Percentiles rank a stretch among this genome's conserved stretches.
Evolutionary conservation across 23 red algal genomes (phyloP).

Genomic region (Gracilaria domingensis): DNA sequence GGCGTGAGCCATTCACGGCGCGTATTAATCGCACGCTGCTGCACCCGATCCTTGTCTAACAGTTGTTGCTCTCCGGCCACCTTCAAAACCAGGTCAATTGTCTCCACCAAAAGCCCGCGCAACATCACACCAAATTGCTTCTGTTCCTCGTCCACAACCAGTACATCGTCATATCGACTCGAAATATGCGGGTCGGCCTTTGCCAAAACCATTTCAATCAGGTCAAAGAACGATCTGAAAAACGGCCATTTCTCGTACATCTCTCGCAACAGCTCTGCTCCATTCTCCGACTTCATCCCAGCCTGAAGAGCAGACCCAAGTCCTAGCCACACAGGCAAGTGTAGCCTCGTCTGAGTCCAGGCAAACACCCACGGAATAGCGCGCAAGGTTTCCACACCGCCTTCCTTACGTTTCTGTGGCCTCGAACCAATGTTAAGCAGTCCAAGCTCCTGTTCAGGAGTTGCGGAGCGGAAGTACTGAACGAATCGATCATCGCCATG

Average conservation of each 20-base stretch:
- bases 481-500: slow-evolving; percentile 91
- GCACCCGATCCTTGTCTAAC: slow-evolving; percentile 94
- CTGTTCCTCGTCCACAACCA: slow-evolving; percentile 81
- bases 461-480: slow-evolving; percentile 94
- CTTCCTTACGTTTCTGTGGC: slow-evolving; percentile 97
- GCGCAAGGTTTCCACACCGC: slow-evolving; percentile 98
- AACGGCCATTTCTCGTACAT: slow-evolving; percentile 99
- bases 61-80: slow-evolving; percentile 87
- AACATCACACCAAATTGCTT: slow-evolving; percentile 82
- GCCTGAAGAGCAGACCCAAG: slow-evolving; percentile 83
- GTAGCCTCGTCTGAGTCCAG: slow-evolving; percentile 97
- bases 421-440: slow-evolving; percentile 98
- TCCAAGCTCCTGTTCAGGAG: slow-evolving; percentile 97
- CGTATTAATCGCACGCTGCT: slow-evolving; percentile 90
- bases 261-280: slow-evolving; percentile 45
- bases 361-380: slow-evolving; percentile 99
- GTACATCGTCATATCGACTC: slow-evolving; percentile 88
- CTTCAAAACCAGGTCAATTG: slow-evolving; percentile 80
- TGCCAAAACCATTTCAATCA: slow-evolving; percentile 98
- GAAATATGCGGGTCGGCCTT: slow-evolving; percentile 95
- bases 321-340: slow-evolving; percentile 98
- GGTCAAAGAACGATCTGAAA: slow-evolving; percentile 94
- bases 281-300: slow-evolving; percentile 57
- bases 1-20: slow-evolving; percentile 93
- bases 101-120: slow-evolving; percentile 81